Percentiles rank a stretch among this genome's conserved stretches.
phyloP scores from a whole-genome alignment of 768 basidiomycete genomes.

The Boletus subcaerulescens region DNA sequence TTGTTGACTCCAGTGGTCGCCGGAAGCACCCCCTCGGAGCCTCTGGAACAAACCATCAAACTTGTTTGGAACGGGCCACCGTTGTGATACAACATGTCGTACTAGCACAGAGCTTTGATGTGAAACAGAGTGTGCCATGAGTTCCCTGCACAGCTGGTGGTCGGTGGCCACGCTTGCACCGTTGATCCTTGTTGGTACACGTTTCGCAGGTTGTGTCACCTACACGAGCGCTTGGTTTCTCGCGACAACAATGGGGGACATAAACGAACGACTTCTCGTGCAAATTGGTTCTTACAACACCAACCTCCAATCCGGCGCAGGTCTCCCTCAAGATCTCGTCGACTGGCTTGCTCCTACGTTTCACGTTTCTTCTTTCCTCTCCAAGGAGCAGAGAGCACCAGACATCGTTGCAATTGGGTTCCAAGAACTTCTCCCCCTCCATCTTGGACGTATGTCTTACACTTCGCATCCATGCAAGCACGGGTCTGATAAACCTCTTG shows the following conservation, averaged over 20 bases:
- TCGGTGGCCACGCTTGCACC: too few relatives aligned
- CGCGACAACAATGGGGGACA: slow-evolving; percentile 10
- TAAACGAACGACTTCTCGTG: slow-evolving; percentile 47
- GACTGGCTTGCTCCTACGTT: slow-evolving; percentile 89
- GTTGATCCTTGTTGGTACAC: neutral
- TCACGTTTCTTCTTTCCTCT: slow-evolving; percentile 69
- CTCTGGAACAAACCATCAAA: too few relatives aligned
- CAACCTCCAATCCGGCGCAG: slow-evolving; percentile 74
- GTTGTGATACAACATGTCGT: too few relatives aligned
- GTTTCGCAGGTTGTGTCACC: neutral
- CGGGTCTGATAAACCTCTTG: slow-evolving; percentile 6
- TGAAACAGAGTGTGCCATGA: too few relatives aligned
- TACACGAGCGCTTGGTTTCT: too few relatives aligned
- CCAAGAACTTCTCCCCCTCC: slow-evolving; percentile 89
- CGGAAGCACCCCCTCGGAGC: too few relatives aligned
- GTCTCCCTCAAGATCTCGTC: slow-evolving; percentile 80
- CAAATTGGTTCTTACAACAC: slow-evolving; percentile 92
- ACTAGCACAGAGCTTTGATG: too few relatives aligned
- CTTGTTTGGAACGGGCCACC: too few relatives aligned
- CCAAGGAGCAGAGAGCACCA: slow-evolving; percentile 61
- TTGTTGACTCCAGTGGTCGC: too few relatives aligned
- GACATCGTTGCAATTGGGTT: slow-evolving; percentile 91
- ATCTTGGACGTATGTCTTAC: slow-evolving; percentile 71
- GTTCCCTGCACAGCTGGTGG: too few relatives aligned
- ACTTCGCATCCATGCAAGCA: neutral